A percentile compares a stretch with the other conserved stretches of the same genome.
Evolutionary conservation across 352 stramenopile genomes (phyloP).

Genomic region (Pythium pectinolyticum): DNA sequence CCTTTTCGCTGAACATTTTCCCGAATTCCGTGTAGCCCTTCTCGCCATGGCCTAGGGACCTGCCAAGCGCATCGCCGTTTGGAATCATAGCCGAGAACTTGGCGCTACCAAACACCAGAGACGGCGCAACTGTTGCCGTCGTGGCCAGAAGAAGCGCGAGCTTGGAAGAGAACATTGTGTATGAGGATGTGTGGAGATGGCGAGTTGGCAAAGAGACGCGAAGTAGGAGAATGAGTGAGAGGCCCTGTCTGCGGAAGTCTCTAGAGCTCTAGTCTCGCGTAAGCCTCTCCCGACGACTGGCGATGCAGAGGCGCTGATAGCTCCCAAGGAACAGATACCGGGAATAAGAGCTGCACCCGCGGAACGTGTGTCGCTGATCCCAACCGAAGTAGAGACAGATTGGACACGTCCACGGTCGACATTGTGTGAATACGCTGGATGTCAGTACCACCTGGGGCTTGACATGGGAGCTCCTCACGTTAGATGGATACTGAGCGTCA

Average conservation of each 20-base stretch:
- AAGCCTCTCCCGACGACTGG: too few relatives aligned
- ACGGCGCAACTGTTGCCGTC: neutral
- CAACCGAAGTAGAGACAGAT: too few relatives aligned
- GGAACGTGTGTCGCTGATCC: too few relatives aligned
- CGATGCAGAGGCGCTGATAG: too few relatives aligned
- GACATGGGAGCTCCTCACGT: too few relatives aligned
- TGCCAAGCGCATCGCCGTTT: constrained; percentile 15
- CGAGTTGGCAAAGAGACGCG: constrained; percentile 8
- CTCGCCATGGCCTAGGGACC: constrained; percentile 10
- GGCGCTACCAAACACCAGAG: constrained; percentile 3
- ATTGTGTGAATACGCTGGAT: too few relatives aligned
- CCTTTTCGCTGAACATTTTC: constrained; percentile 5
- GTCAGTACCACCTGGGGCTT: too few relatives aligned
- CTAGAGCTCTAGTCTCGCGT: too few relatives aligned
- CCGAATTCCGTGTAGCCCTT: constrained; percentile 13
- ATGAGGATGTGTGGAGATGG: neutral
- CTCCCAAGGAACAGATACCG: too few relatives aligned
- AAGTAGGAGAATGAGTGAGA: constrained; percentile 16
- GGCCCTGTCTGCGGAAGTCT: neutral
- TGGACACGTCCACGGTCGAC: too few relatives aligned
- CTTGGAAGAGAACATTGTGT: constrained; percentile 18
- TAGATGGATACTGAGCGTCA: too few relatives aligned
- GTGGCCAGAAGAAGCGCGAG: constrained; percentile 3
- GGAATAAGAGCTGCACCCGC: too few relatives aligned
- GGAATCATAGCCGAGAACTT: constrained; percentile 15